Percentiles rank a stretch among this genome's conserved stretches.
Conservation (phyloP, 2,329 filamentous ascomycete genomes). For the Cadophora malorum region DNA sequence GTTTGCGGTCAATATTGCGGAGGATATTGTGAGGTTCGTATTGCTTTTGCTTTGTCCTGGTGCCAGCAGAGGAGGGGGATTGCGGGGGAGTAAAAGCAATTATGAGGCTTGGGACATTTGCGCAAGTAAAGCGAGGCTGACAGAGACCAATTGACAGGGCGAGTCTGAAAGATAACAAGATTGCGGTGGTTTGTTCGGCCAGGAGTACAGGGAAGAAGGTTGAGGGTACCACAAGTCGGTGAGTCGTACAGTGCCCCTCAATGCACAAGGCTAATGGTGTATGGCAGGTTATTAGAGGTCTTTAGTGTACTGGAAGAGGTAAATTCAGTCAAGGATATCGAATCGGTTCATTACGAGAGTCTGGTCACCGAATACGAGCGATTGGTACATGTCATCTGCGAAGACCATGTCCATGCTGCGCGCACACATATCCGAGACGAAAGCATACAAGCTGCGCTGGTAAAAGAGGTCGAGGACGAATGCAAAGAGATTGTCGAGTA, state of each 20-base stretch:
- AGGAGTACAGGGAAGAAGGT: conserved; percentile 93
- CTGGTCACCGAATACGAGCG: conserved; percentile 70
- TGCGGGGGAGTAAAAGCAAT: conserved; percentile 26
- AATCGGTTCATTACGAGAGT: conserved; percentile 56
- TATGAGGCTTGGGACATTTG: neutral
- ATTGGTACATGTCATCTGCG: conserved; percentile 80
- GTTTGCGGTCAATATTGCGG: conserved; percentile 78
- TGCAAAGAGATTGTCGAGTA: conserved; percentile 83
- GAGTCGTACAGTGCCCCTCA: conserved; percentile 50
- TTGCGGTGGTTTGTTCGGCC: conserved; percentile 95
- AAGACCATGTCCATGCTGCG: conserved; percentile 80
- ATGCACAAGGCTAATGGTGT: conserved; percentile 27
- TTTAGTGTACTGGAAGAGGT: conserved; percentile 63
- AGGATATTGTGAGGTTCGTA: conserved; percentile 70
- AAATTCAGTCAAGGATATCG: conserved; percentile 58
- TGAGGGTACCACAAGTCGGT: conserved; percentile 95
- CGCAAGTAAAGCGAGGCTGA: conserved; percentile 19
- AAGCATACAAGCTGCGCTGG: conserved; percentile 63
- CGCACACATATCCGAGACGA: conserved; percentile 64
- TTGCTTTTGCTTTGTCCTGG: neutral
- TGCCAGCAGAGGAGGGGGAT: neutral
- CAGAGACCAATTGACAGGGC: conserved; percentile 50
- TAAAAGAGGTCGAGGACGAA: conserved; percentile 74
- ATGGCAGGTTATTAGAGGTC: conserved; percentile 58
- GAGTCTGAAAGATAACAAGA: conserved; percentile 70